These are phyloP conservation scores for Coemansia asiatica DNA, from an alignment of 192 early-diverging fungal genomes.

Conservation along the genomic window DNA sequence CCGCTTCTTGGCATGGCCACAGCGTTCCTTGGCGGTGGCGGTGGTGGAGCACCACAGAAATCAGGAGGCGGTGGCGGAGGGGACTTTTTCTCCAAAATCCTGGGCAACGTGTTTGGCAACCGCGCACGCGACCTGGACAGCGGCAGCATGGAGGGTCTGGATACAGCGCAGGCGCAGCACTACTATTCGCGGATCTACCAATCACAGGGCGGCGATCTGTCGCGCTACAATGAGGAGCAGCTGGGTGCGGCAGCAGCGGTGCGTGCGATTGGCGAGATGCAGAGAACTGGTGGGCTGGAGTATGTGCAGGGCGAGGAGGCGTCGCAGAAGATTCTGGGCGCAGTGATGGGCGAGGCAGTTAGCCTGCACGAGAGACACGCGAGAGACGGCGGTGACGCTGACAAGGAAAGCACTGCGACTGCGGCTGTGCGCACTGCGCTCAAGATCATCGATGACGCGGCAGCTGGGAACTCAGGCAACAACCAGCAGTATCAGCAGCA, in stretches of 20 bases:
- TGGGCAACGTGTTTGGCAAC: slow-evolving; percentile 48
- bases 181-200: slow-evolving; percentile 36
- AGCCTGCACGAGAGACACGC: slow-evolving; percentile 20
- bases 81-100: slow-evolving; percentile 46
- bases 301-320: slow-evolving; percentile 22
- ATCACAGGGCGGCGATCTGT: background rate
- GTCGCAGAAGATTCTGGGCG: slow-evolving; percentile 41
- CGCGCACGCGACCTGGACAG: slow-evolving; percentile 41
- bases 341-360: slow-evolving; percentile 44
- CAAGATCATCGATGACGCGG: slow-evolving; percentile 42
- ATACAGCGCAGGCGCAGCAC: slow-evolving; percentile 19
- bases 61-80: slow-evolving; percentile 22
- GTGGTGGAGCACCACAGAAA: slow-evolving; percentile 11
- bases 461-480: slow-evolving; percentile 5
- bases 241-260: slow-evolving; percentile 49
- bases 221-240: slow-evolving; percentile 31
- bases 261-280: slow-evolving; percentile 27
- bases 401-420: slow-evolving; percentile 40
- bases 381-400: slow-evolving; percentile 19
- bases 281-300: slow-evolving; percentile 12
- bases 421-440: slow-evolving; percentile 41
- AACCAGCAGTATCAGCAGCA: slow-evolving; percentile 6
- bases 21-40: slow-evolving; percentile 41
- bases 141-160: slow-evolving; percentile 22
- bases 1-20: slow-evolving; percentile 42